These are phyloP conservation scores for Sedum album DNA, from an alignment of 164 flowering plant genomes.

Conservation along the genomic window DNA sequence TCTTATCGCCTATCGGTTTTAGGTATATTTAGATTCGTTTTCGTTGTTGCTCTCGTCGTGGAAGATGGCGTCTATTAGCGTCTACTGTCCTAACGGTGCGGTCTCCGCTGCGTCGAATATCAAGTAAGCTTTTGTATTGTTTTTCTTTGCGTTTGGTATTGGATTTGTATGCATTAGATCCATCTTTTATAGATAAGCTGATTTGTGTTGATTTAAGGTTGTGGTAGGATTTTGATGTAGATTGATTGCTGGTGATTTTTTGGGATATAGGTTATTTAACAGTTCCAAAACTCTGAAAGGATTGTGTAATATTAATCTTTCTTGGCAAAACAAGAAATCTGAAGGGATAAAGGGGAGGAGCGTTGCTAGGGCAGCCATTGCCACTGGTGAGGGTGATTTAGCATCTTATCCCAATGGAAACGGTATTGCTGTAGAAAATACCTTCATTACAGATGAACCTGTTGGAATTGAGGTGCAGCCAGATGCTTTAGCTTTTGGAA, in stretches of 20 bases:
- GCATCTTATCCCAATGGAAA: constrained; percentile 22
- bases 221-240: neutral
- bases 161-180: neutral
- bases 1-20: neutral
- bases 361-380: constrained; percentile 28
- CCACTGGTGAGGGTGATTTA: constrained; percentile 39
- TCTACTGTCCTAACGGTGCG: neutral
- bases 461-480: constrained; percentile 34
- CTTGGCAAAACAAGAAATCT: constrained; percentile 14
- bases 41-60: neutral
- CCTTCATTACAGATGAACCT: constrained; percentile 15
- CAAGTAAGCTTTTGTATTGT: neutral
- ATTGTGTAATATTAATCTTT: constrained; percentile 16
- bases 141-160: neutral
- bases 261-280: constrained; percentile 21
- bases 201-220: neutral
- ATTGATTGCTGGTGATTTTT: neutral
- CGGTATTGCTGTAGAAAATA: constrained; percentile 11
- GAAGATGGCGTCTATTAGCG: neutral
- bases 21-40: neutral
- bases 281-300: constrained; percentile 24
- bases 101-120: neutral
- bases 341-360: constrained; percentile 18
- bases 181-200: neutral
- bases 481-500: constrained; percentile 41